Percentiles rank a stretch among this genome's conserved stretches.
These are phyloP conservation scores for Chalciporus pseudorubinellus DNA, from an alignment of 768 basidiomycete species.

Conservation along the genomic window DNA sequence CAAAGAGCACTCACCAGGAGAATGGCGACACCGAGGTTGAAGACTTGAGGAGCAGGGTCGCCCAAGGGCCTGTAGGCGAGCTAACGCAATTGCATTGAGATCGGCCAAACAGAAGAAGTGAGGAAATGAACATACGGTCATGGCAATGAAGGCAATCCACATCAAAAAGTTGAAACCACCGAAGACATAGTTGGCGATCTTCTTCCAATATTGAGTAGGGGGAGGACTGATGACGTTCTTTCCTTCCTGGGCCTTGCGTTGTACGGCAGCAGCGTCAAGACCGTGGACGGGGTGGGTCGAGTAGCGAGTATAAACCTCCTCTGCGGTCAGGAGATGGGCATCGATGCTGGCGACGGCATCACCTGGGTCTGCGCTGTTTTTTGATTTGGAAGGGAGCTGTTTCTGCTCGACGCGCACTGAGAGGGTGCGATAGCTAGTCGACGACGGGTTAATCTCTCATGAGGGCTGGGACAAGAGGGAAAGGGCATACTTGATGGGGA, in stretches of 20 bases:
- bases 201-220: conserved; percentile 45
- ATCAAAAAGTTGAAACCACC: conserved; percentile 57
- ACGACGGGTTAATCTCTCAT: neutral
- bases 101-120: neutral
- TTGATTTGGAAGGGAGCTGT: conserved; percentile 15
- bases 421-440: conserved; percentile 39
- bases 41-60: conserved; percentile 32
- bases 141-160: conserved; percentile 50
- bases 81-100: conserved; percentile 28
- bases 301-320: conserved; percentile 44
- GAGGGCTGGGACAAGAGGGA: neutral
- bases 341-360: conserved; percentile 44
- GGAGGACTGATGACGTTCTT: conserved; percentile 50
- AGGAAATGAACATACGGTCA: conserved; percentile 31
- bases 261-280: conserved; percentile 41
- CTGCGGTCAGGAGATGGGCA: conserved; percentile 42
- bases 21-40: conserved; percentile 49
- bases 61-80: conserved; percentile 52
- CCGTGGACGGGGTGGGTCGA: conserved; percentile 43
- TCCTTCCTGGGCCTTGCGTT: conserved; percentile 35
- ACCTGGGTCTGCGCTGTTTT: conserved; percentile 30
- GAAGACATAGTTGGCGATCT: conserved; percentile 50
- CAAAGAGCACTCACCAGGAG: conserved; percentile 37
- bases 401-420: conserved; percentile 41
- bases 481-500: conserved; percentile 25